Conservation (phyloP, 1,284 basidiomycete genomes). For the Cystobasidium sp. region DNA sequence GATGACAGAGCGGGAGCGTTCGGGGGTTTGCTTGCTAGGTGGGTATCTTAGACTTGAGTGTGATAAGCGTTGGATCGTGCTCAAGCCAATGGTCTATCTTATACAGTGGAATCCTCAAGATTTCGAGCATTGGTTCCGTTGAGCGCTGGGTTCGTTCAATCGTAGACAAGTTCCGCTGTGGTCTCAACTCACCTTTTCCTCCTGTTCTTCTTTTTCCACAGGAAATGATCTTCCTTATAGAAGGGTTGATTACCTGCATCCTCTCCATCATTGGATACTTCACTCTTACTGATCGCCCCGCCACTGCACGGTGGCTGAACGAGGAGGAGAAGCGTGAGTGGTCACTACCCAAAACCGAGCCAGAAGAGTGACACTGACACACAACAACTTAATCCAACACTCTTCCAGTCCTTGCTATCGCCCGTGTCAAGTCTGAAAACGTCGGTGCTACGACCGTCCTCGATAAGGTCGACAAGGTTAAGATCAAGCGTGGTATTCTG, state of each 20-base stretch:
- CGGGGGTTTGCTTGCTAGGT: conserved; percentile 41
- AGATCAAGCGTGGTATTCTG: conserved; percentile 51
- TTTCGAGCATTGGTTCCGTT: conserved; percentile 46
- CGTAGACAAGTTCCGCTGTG: conserved; percentile 13
- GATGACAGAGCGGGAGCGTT: conserved; percentile 21
- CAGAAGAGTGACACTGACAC: neutral
- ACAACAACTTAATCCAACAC: conserved; percentile 36
- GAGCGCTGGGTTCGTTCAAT: neutral
- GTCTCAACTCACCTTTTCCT: conserved; percentile 54
- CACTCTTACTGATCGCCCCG: conserved; percentile 55
- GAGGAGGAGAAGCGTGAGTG: conserved; percentile 54
- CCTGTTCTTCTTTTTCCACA: conserved; percentile 54
- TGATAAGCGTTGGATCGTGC: conserved; percentile 6
- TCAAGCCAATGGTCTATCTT: too few species aligned
- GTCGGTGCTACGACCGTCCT: conserved; percentile 54
- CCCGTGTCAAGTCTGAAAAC: conserved; percentile 57
- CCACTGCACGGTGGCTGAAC: conserved; percentile 56
- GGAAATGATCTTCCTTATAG: conserved; percentile 55
- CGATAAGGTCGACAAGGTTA: conserved; percentile 51
- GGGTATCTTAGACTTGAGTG: conserved; percentile 38
- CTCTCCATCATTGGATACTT: conserved; percentile 55
- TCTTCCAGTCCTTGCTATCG: conserved; percentile 45
- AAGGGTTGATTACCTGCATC: conserved; percentile 56
- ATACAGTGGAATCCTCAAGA: conserved; percentile 39
- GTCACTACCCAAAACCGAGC: neutral